phyloP scores from a whole-genome alignment of 2,329 filamentous ascomycete genomes.

The Arthrocladium fulminans region DNA sequence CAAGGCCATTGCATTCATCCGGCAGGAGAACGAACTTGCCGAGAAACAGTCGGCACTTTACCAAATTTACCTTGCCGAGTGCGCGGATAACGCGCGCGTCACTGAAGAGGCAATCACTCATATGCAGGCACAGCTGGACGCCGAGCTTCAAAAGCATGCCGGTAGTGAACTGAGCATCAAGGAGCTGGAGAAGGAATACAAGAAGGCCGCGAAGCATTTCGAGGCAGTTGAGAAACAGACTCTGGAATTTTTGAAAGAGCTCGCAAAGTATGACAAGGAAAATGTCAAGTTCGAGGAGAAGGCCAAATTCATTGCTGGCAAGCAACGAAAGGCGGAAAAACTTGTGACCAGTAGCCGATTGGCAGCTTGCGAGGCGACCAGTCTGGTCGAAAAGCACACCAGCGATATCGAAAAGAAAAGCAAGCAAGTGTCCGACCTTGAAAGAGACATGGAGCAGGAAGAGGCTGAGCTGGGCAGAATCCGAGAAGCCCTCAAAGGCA shows the following conservation, averaged over 20 bases:
- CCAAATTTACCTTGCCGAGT: conserved; percentile 82
- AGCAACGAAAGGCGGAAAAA: conserved; percentile 93
- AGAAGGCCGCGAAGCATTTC: conserved; percentile 71
- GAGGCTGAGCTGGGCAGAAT: conserved; percentile 77
- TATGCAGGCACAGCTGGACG: conserved; percentile 76
- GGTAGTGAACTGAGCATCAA: conserved; percentile 88
- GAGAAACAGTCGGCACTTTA: conserved; percentile 87
- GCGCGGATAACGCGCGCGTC: conserved; percentile 77
- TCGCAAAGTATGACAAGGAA: conserved; percentile 90
- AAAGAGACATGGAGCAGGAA: conserved; percentile 65
- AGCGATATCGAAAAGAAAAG: conserved; percentile 69
- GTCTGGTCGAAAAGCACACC: conserved; percentile 66
- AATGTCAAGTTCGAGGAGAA: conserved; percentile 97
- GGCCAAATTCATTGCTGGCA: conserved; percentile 81
- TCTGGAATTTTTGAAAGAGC: conserved; percentile 71
- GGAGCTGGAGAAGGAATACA: conserved; percentile 74
- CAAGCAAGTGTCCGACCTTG: conserved; percentile 65
- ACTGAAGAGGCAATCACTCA: conserved; percentile 85
- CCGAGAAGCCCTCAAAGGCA: conserved; percentile 80
- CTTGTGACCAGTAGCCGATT: conserved; percentile 68
- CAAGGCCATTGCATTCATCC: conserved; percentile 78
- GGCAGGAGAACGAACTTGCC: conserved; percentile 85
- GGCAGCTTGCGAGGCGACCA: conserved; percentile 63
- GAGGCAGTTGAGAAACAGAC: conserved; percentile 74
- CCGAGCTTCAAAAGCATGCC: conserved; percentile 83